Evolutionary conservation across 768 basidiomycete species (phyloP).

Genomic region (Hydnomerulius pinastri): DNA sequence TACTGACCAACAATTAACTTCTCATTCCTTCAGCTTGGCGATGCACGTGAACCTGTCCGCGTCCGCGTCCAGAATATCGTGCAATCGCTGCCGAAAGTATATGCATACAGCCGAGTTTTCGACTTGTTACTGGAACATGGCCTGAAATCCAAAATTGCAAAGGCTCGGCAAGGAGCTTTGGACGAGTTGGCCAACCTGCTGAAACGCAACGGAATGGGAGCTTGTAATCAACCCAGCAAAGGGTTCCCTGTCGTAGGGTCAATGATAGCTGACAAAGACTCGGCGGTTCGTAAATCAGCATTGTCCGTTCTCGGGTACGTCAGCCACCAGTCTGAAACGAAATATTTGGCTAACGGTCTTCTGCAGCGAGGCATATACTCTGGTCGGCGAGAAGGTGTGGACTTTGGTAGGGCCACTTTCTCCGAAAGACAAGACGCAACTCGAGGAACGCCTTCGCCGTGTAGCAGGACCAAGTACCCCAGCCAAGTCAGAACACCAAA

Average conservation of each 20-base stretch:
- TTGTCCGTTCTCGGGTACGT: conserved; percentile 77
- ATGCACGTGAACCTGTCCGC: conserved; percentile 83
- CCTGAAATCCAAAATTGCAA: conserved; percentile 85
- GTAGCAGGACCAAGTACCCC: conserved; percentile 66
- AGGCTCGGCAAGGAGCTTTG: conserved; percentile 83
- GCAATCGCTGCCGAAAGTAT: conserved; percentile 83
- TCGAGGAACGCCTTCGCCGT: conserved; percentile 86
- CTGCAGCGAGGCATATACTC: conserved; percentile 73
- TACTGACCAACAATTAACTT: conserved; percentile 1
- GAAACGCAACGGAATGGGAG: conserved; percentile 78
- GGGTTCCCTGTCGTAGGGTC: conserved; percentile 76
- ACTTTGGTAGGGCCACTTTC: conserved; percentile 70
- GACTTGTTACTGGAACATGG: conserved; percentile 87
- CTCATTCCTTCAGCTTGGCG: conserved; percentile 72
- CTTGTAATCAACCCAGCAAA: conserved; percentile 74
- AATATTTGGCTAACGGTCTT: conserved; percentile 12
- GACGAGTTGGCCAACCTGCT: conserved; percentile 80
- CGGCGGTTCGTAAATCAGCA: conserved; percentile 84
- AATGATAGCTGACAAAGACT: conserved; percentile 88
- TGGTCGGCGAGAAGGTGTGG: conserved; percentile 89
- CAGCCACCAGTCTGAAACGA: conserved; percentile 1
- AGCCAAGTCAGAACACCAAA: conserved; percentile 40
- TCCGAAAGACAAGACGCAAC: conserved; percentile 87
- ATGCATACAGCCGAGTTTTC: conserved; percentile 91
- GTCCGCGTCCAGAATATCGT: conserved; percentile 81